Conservation (phyloP, 1,139 yeast genomes). For the Oligophagozyma castellii region DNA sequence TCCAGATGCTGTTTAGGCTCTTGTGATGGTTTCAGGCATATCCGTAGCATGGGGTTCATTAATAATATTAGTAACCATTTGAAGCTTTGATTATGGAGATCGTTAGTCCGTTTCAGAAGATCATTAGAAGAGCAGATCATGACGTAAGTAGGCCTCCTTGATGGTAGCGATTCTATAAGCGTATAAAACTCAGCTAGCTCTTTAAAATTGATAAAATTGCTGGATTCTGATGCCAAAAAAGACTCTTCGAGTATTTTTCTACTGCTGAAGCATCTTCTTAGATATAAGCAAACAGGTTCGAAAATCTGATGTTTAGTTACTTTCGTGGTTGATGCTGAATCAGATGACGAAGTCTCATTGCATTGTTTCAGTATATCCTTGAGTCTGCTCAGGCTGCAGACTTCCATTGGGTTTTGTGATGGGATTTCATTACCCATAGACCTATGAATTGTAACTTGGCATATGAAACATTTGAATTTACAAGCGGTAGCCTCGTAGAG, state of each 20-base stretch:
- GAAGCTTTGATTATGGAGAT: constrained; percentile 26
- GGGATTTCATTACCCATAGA: too few species aligned
- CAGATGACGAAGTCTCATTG: too few species aligned
- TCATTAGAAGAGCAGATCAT: constrained; percentile 37
- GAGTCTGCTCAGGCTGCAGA: too few species aligned
- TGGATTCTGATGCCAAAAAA: neutral
- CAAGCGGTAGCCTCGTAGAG: neutral
- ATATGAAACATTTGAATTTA: neutral
- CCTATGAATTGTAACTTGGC: neutral
- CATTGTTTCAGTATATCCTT: too few species aligned
- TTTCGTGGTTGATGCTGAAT: constrained; percentile 1
- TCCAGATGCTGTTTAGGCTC: constrained; percentile 22
- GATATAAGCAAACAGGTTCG: constrained; percentile 1
- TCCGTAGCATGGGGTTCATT: constrained; percentile 45
- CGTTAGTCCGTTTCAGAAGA: constrained; percentile 30
- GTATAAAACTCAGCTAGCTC: constrained; percentile 34
- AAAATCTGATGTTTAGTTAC: constrained; percentile 1
- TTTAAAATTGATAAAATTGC: constrained; percentile 25
- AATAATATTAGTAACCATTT: constrained; percentile 47
- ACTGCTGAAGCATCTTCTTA: constrained; percentile 1
- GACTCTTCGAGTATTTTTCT: constrained; percentile 1
- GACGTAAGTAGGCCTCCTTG: constrained; percentile 43
- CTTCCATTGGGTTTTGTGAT: too few species aligned
- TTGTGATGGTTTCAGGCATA: too few species aligned
- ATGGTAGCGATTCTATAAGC: constrained; percentile 36